These are phyloP conservation scores for Neohortaea acidophila DNA, from an alignment of 495 filamentous ascomycete genomes.

Conservation along the genomic window DNA sequence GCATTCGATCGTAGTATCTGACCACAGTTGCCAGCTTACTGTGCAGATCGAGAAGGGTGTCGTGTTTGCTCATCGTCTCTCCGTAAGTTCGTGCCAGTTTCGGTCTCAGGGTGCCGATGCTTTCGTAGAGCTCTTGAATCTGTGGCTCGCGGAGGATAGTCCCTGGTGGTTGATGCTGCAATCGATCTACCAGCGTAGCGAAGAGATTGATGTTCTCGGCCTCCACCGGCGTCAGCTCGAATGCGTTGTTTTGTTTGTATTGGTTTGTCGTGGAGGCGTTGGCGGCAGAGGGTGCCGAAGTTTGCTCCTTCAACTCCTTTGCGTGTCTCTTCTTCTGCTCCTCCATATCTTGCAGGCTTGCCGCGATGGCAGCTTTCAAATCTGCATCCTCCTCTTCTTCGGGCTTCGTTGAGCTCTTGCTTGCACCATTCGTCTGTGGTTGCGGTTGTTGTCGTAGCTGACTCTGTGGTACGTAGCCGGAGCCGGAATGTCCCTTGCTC, in stretches of 20 bases:
- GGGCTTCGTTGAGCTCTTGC: slow-evolving; percentile 19
- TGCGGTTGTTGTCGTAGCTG: slow-evolving; percentile 27
- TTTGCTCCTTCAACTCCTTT: slow-evolving; percentile 58
- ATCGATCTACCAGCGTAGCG: slow-evolving; percentile 78
- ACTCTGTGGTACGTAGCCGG: slow-evolving; percentile 54
- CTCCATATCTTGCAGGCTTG: slow-evolving; percentile 95
- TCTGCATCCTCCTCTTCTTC: slow-evolving; percentile 82
- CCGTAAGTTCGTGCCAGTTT: slow-evolving; percentile 94
- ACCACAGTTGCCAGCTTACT: slow-evolving; percentile 92
- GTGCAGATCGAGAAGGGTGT: slow-evolving; percentile 86
- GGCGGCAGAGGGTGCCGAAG: slow-evolving; percentile 27
- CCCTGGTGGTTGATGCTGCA: slow-evolving; percentile 89
- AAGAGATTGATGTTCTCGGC: slow-evolving; percentile 97
- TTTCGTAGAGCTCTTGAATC: slow-evolving; percentile 95
- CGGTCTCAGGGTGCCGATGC: slow-evolving; percentile 78
- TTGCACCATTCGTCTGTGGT: slow-evolving; percentile 31
- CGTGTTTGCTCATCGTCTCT: slow-evolving; percentile 98
- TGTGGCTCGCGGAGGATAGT: slow-evolving; percentile 91
- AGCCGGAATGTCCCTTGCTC: slow-evolving; percentile 48
- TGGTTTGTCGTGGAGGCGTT: slow-evolving; percentile 32
- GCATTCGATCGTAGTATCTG: slow-evolving; percentile 96
- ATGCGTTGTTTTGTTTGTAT: slow-evolving; percentile 57
- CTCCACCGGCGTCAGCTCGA: slow-evolving; percentile 86
- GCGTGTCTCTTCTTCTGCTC: slow-evolving; percentile 88
- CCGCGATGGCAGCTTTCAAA: slow-evolving; percentile 87